Evolutionary conservation across 352 stramenopile genomes (phyloP), one percentile per base, ranked within the genome.

Genomic region (Aphanomyces astaci): DNA sequence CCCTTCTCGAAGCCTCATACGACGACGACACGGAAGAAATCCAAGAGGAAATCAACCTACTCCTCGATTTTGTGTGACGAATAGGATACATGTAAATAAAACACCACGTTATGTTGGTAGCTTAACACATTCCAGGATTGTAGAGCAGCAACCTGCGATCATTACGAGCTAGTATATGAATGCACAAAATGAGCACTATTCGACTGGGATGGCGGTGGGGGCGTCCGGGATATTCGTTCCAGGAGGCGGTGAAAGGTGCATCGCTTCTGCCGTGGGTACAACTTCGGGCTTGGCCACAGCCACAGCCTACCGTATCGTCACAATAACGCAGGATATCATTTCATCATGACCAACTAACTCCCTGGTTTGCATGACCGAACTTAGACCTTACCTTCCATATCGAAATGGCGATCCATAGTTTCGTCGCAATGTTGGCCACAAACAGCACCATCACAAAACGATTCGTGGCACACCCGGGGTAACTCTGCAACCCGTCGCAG

Each of bases 391-490:
- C 62, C 64, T 74, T 66, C 19, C 78, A 76, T 57, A 92, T 70
- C 24, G 72, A 75, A 4, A 75, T 49, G 0, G 79, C 57, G 0
- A 74, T 78, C n/a, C 72, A 72, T 15, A 78, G 28, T 62, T 92
- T 92, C 25, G 77, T 75, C 13, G 84, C 36, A 19, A 85, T 72
- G 53, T 89, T 87, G 31, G 84, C 32, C 9, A 90, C 63, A 36
- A 92, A 76, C 15, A 72, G 76, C 32, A 90, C 80, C 11, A 89
- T 67, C 19, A 82, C 73, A 33, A 92, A 92, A 17, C 81, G 84
- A 66, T 92, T 90, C 4, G 80, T 89, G 39, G 70, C 77, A 71
- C 84, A 92, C 1, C 84, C 84, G 3, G 82, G 81, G 31, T 79
- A 92, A 59, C 81, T 68, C 22, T 30, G 22, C 4, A 68, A 33